Evolutionary conservation across 2,329 filamentous ascomycete species (phyloP), one percentile per base, ranked within the genome.

Genomic region (Lasiodiplodia theobromae): DNA sequence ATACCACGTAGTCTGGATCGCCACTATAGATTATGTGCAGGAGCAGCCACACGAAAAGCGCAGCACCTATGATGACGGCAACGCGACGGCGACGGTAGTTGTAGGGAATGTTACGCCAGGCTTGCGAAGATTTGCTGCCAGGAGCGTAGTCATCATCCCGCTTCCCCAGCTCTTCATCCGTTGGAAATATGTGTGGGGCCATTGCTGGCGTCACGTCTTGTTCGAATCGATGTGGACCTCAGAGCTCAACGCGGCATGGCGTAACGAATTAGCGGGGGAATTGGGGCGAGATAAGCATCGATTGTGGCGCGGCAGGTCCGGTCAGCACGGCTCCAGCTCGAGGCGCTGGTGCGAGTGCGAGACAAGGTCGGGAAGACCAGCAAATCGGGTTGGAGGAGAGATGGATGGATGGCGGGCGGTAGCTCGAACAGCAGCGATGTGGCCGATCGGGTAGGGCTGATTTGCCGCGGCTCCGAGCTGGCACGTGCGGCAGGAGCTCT

Each of bases 101-200:
- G 69, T 79, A 79, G 31, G 74, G 77, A 70, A 72, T 71, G 31
- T 69, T 56, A 1, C 70, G 44, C 72, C 74, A 77, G 57, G 58
- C n/a, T 63, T 78, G 73, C 58, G 75, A 76, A 74, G 80, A 77
- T 63, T 74, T 71, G 63, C 72, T 71, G 18, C 74, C 74, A 7
- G 80, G 81, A 70, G 79, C 82, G 77, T 87, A 86, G 77, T 89
- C 87, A 76, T 90, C 88, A 77, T 90, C 85, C 75, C 87, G 87
- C 79, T 90, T 90, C 68, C 87, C 88, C 69, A 89, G 82, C 82
- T 90, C 87, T 79, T 88, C 87, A 74, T 90, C 88, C 69, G 80
- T 83, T 28, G 81, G 77, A 71, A 86, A 82, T 23, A 83, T 76
- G 38, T 28, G 67, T 73, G 66, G 49, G 21, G 66, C 37, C 66